A percentile compares a stretch with the other conserved stretches of the same genome.
Conservation (phyloP, 257 asterid species). For the Nicotiana benthamiana region DNA sequence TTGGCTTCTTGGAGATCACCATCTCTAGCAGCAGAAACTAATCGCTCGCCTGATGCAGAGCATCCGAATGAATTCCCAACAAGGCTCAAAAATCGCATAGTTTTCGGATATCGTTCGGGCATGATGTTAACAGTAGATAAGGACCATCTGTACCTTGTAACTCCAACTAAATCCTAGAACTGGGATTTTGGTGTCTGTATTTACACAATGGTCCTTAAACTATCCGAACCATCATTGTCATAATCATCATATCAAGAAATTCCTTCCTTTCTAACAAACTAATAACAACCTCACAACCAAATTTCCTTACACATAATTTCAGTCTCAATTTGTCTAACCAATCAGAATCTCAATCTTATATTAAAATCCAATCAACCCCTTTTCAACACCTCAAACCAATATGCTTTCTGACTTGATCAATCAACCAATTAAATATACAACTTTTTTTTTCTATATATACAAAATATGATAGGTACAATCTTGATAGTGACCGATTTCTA, state of each 20-base stretch:
- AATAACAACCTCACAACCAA: conserved; percentile 32
- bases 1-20: conserved; percentile 93
- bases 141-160: neutral
- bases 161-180: neutral
- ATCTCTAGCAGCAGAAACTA: conserved; percentile 91
- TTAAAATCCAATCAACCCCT: conserved; percentile 16
- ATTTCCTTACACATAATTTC: conserved; percentile 24
- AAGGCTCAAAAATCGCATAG: conserved; percentile 63
- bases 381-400: conserved; percentile 25
- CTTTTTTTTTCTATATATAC: conserved; percentile 5
- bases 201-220: conserved; percentile 11
- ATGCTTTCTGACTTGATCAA: conserved; percentile 31
- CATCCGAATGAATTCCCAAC: conserved; percentile 91
- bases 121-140: neutral
- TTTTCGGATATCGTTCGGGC: conserved; percentile 16
- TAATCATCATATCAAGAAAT: neutral
- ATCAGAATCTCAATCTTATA: conserved; percentile 23
- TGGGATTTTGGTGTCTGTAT: neutral
- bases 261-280: conserved; percentile 35
- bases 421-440: conserved; percentile 3
- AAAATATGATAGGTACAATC: conserved; percentile 10
- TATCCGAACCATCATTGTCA: neutral
- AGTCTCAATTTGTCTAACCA: conserved; percentile 19
- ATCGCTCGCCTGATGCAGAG: conserved; percentile 85
- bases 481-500: conserved; percentile 50